Evolutionary conservation across 1,284 basidiomycete species (phyloP).

Genomic region (Takashimella tepidaria): DNA sequence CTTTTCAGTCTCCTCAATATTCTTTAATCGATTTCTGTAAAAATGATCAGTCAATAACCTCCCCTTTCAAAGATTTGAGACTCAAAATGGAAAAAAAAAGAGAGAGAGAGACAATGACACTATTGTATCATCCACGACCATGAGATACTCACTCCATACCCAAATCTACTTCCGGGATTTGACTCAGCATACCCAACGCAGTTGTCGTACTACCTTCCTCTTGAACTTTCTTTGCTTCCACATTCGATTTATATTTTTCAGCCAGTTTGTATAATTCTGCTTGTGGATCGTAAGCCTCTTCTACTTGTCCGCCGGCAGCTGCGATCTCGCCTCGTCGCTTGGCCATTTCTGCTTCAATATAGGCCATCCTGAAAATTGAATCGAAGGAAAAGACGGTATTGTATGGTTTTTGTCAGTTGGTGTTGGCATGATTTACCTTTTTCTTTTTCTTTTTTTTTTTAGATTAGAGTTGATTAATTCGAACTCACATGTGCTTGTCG

Average conservation of each 20-base stretch:
- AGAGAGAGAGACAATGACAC: not conserved
- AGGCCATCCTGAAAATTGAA: constrained; percentile 72
- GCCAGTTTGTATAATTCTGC: constrained; percentile 77
- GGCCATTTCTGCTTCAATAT: constrained; percentile 88
- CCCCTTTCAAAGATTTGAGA: not conserved
- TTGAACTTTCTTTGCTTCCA: constrained; percentile 27
- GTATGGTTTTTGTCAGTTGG: not conserved
- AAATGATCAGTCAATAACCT: constrained; percentile 3
- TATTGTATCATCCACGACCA: no score
- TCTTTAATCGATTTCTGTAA: constrained; percentile 73
- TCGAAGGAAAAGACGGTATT: no score
- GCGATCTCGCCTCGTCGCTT: constrained; percentile 59
- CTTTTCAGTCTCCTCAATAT: constrained; percentile 94
- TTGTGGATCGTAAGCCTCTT: constrained; percentile 59
- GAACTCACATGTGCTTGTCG: constrained; percentile 91
- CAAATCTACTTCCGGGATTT: constrained; percentile 92
- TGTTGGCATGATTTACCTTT: not conserved
- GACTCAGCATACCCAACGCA: constrained; percentile 87
- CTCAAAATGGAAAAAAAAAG: no score
- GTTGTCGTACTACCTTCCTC: constrained; percentile 92
- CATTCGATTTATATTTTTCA: constrained; percentile 55
- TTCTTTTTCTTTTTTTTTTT: no score
- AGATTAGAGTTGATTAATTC: no score
- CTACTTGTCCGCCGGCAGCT: constrained; percentile 49
- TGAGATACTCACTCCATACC: constrained; percentile 89